A percentile compares a stretch with the other conserved stretches of the same genome.
phyloP scores from a whole-genome alignment of 345 rosid genomes.

The Euphorbia peplus region DNA sequence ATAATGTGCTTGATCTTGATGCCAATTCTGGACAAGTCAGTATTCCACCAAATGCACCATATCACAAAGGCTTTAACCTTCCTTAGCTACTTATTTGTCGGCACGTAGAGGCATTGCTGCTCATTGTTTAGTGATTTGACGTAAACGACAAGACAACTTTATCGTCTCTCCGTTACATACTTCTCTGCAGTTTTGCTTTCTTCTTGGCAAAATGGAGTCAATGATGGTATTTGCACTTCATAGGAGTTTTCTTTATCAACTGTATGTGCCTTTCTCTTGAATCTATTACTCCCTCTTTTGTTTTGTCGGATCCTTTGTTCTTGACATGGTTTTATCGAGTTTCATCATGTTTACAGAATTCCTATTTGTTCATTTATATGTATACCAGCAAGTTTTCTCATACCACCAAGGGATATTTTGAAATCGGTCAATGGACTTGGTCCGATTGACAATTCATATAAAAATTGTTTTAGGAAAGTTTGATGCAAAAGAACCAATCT shows the following conservation, averaged over 20 bases:
- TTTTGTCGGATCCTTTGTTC: neutral
- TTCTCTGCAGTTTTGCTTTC: neutral
- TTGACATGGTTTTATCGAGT: neutral
- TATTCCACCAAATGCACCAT: slow-evolving; percentile 40
- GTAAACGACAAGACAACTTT: neutral
- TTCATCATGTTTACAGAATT: no score
- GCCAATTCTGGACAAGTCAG: slow-evolving; percentile 35
- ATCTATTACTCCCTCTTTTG: neutral
- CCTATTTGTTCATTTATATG: neutral
- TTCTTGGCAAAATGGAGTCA: neutral
- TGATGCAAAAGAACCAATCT: no score
- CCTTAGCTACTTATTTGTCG: neutral
- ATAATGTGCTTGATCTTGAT: slow-evolving; percentile 52
- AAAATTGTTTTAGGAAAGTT: no score
- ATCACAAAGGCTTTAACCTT: neutral
- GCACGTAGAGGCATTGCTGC: neutral
- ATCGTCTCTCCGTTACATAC: neutral
- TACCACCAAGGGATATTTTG: no score
- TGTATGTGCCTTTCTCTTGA: neutral
- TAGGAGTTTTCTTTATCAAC: neutral
- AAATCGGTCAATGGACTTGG: no score
- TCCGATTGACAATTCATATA: no score
- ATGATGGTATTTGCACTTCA: neutral
- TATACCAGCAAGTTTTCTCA: no score
- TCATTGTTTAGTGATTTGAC: no score